A percentile compares a stretch with the other conserved stretches of the same genome.
phyloP scores from a whole-genome alignment of 257 asterid genomes.

The Euphrasia confusa region DNA sequence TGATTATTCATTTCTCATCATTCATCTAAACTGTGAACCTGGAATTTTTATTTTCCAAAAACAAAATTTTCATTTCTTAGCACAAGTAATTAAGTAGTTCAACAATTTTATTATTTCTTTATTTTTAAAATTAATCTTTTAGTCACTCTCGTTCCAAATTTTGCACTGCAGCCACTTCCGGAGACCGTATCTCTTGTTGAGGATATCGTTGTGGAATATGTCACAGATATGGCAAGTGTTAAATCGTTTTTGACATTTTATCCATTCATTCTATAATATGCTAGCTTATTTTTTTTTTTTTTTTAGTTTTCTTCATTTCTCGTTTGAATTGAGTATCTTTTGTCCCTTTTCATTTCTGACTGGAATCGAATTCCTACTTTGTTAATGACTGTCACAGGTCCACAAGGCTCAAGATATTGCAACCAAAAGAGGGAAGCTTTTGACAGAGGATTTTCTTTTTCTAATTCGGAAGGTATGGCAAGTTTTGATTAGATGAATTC shows the following conservation, averaged over 20 bases:
- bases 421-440: constrained; percentile 77
- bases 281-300: background rate
- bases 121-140: background rate
- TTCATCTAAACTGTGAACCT: background rate
- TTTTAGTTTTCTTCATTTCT: background rate
- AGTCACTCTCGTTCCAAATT: constrained; percentile 16
- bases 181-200: constrained; percentile 88
- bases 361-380: background rate
- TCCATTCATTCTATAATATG: background rate
- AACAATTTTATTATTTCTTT: background rate
- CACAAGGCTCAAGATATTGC: constrained; percentile 88
- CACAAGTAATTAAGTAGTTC: constrained; percentile 5
- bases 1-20: background rate
- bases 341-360: background rate
- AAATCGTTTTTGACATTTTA: background rate
- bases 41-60: background rate
- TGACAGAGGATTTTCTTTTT: constrained; percentile 83
- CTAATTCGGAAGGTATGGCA: constrained; percentile 68
- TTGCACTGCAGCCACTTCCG: constrained; percentile 71
- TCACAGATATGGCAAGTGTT: constrained; percentile 72
- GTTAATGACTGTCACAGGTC: constrained; percentile 40
- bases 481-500: background rate
- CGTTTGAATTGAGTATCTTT: background rate
- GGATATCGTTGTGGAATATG: constrained; percentile 92
- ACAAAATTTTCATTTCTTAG: background rate